phyloP scores from a whole-genome alignment of 129 eudicot genomes.

The Flaveria sonorensis region DNA sequence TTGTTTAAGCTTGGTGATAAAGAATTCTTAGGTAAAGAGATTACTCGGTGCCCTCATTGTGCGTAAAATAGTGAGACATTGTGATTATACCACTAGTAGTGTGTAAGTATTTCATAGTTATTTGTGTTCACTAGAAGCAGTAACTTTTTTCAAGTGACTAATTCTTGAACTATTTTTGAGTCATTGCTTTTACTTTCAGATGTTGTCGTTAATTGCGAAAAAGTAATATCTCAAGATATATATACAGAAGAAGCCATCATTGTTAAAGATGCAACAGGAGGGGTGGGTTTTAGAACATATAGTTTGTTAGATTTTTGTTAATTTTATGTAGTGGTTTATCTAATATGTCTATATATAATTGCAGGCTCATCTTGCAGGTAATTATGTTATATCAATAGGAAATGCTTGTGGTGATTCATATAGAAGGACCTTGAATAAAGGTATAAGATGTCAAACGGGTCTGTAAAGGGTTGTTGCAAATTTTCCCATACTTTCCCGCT shows the following conservation, averaged over 20 bases:
- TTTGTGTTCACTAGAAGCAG: background rate
- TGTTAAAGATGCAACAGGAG: conserved; percentile 47
- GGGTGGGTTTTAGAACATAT: conserved; percentile 29
- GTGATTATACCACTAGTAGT: conserved; percentile 36
- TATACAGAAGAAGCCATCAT: conserved; percentile 42
- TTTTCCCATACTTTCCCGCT: no score
- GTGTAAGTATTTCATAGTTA: conserved; percentile 6
- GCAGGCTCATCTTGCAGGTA: conserved; percentile 40
- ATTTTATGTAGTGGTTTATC: background rate
- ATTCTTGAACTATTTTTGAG: background rate
- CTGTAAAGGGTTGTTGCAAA: no score
- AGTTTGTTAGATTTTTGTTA: background rate
- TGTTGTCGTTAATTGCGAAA: conserved; percentile 57
- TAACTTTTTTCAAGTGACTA: background rate
- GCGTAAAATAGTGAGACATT: conserved; percentile 30
- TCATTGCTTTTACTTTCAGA: conserved; percentile 17
- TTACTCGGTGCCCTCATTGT: conserved; percentile 45
- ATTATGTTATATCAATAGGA: conserved; percentile 16
- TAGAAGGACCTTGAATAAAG: conserved; percentile 42
- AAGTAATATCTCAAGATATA: conserved; percentile 41
- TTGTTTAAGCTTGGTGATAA: conserved; percentile 5
- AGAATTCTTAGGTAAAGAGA: background rate
- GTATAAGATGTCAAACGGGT: background rate
- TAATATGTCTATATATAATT: background rate
- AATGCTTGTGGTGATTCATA: conserved; percentile 33